Evolutionary conservation across 179 eudicot species (phyloP).

Genomic region (Spergularia azorica): DNA sequence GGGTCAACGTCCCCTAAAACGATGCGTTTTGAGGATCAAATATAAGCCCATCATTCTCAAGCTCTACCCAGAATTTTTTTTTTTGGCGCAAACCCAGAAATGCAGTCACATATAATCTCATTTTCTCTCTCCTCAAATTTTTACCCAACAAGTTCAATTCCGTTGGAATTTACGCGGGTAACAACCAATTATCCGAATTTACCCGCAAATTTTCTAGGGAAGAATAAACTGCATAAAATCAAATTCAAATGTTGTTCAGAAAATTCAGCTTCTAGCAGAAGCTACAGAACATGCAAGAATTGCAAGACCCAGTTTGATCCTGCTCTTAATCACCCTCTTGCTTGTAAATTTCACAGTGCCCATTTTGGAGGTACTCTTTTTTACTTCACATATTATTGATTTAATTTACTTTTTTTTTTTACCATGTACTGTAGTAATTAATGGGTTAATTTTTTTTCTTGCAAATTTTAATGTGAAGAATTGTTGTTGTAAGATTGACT

Average conservation of each 20-base stretch:
- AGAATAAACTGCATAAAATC: constrained; percentile 26
- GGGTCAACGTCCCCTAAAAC: background rate
- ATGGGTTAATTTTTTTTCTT: background rate
- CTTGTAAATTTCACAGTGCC: constrained; percentile 83
- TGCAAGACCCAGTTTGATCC: constrained; percentile 89
- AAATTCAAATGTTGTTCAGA: constrained; percentile 43
- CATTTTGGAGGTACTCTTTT: constrained; percentile 78
- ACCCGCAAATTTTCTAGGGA: background rate
- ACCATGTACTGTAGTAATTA: background rate
- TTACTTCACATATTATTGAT: background rate
- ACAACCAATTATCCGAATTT: constrained; percentile 20
- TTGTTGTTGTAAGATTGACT: too few relatives aligned
- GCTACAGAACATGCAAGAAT: constrained; percentile 66
- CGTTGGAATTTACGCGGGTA: background rate
- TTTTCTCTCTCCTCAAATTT: background rate
- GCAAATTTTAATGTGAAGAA: background rate
- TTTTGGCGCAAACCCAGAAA: constrained; percentile 14
- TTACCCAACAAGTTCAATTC: background rate
- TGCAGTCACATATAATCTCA: constrained; percentile 10
- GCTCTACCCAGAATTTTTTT: background rate
- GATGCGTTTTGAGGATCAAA: background rate
- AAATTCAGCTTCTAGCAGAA: constrained; percentile 28
- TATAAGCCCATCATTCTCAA: background rate
- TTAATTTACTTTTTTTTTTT: background rate
- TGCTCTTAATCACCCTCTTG: constrained; percentile 65